Evolutionary conservation across 495 filamentous ascomycete genomes (phyloP).

Genomic region (Talaromyces stipitatus): DNA sequence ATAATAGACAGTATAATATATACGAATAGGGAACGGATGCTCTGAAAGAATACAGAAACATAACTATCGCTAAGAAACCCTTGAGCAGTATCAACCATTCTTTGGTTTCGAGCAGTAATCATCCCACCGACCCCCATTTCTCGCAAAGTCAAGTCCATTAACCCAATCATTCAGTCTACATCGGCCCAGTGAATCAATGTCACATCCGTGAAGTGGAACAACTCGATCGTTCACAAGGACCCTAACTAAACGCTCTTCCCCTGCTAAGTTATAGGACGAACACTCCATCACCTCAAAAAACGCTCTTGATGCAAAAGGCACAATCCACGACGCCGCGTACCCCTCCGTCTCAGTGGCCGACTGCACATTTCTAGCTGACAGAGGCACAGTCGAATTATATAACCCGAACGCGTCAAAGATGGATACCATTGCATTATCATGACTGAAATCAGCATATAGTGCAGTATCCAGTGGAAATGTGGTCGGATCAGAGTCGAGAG

Average conservation of each 20-base stretch:
- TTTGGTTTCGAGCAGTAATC: conserved; percentile 45
- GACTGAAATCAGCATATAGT: conserved; percentile 79
- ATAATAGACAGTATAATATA: conserved; percentile 2
- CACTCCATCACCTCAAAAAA: conserved; percentile 86
- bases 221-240: conserved; percentile 79
- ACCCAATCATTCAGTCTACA: conserved; percentile 62
- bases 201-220: conserved; percentile 59
- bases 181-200: conserved; percentile 55
- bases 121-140: conserved; percentile 61
- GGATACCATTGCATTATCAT: conserved; percentile 75
- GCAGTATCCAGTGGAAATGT: conserved; percentile 62
- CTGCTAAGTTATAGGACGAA: conserved; percentile 10
- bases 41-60: neutral
- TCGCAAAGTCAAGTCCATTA: conserved; percentile 62
- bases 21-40: too few species aligned
- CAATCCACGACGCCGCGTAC: conserved; percentile 64
- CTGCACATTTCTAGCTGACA: conserved; percentile 41
- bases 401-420: conserved; percentile 68
- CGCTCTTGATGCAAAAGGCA: conserved; percentile 68
- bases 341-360: conserved; percentile 40
- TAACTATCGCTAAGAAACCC: neutral
- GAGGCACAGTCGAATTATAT: conserved; percentile 50
- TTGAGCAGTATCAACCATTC: neutral
- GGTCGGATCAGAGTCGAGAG: conserved; percentile 49
- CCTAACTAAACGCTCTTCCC: conserved; percentile 55